Evolutionary conservation across 2,329 filamentous ascomycete genomes (phyloP).

Genomic region (Fusarium papillatum): DNA sequence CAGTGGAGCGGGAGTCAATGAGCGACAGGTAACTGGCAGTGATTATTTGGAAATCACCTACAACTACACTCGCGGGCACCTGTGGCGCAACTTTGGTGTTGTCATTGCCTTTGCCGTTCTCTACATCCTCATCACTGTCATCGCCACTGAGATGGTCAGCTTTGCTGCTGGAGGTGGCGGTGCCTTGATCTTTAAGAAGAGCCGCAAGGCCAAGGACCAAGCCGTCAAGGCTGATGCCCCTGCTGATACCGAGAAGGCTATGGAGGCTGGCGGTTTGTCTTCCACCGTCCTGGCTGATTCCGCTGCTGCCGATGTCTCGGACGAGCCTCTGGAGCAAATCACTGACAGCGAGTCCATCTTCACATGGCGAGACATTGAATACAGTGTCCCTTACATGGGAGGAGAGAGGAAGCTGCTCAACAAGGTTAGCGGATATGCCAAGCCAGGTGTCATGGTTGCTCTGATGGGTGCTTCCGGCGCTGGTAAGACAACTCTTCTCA

Average conservation of each 20-base stretch:
- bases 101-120: slow-evolving; percentile 33
- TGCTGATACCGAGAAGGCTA: slow-evolving; percentile 46
- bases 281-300: slow-evolving; percentile 20
- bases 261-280: slow-evolving; percentile 8
- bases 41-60: slow-evolving; percentile 66
- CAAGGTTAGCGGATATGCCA: slow-evolving; percentile 80
- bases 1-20: slow-evolving; percentile 59
- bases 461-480: slow-evolving; percentile 87
- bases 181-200: slow-evolving; percentile 79
- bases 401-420: slow-evolving; percentile 50
- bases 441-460: slow-evolving; percentile 84
- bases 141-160: slow-evolving; percentile 34
- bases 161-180: slow-evolving; percentile 71
- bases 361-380: slow-evolving; percentile 79
- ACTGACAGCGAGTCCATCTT: slow-evolving; percentile 62
- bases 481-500: slow-evolving; percentile 87
- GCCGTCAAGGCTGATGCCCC: slow-evolving; percentile 28
- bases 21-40: slow-evolving; percentile 61
- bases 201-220: slow-evolving; percentile 67
- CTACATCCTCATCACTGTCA: slow-evolving; percentile 34
- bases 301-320: slow-evolving; percentile 3
- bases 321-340: slow-evolving; percentile 40
- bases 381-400: slow-evolving; percentile 71
- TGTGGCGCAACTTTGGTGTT: slow-evolving; percentile 42
- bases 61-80: slow-evolving; percentile 51